Evolutionary conservation across 2,329 filamentous ascomycete genomes (phyloP).

Genomic region (Drechslera avenae): DNA sequence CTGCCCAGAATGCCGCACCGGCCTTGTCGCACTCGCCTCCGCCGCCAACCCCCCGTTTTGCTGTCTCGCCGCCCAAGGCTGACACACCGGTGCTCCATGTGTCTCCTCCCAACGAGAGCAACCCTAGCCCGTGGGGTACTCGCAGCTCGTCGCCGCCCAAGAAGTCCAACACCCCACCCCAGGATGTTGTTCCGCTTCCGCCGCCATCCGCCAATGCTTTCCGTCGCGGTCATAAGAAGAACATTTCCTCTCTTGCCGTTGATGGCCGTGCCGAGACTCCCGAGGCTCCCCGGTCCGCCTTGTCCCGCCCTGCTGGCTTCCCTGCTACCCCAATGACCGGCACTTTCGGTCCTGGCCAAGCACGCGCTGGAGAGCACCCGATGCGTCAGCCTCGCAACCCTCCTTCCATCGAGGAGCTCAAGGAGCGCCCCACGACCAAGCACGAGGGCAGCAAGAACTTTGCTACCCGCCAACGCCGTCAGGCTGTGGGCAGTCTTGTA

Average conservation of each 20-base stretch:
- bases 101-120: slow-evolving; percentile 72
- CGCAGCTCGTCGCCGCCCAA: slow-evolving; percentile 70
- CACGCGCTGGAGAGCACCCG: slow-evolving; percentile 91
- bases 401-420: slow-evolving; percentile 87
- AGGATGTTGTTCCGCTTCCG: slow-evolving; percentile 74
- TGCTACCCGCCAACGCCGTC: slow-evolving; percentile 86
- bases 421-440: slow-evolving; percentile 86
- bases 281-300: slow-evolving; percentile 73
- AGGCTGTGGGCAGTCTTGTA: slow-evolving; percentile 88
- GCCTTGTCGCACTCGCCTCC: slow-evolving; percentile 56
- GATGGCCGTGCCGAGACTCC: slow-evolving; percentile 61
- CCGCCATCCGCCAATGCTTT: slow-evolving; percentile 90
- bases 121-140: slow-evolving; percentile 55
- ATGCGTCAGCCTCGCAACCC: slow-evolving; percentile 91
- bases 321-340: slow-evolving; percentile 81
- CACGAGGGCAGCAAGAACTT: slow-evolving; percentile 98
- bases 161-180: slow-evolving; percentile 69
- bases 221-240: slow-evolving; percentile 92
- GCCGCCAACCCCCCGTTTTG: slow-evolving; percentile 51
- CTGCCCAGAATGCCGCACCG: slow-evolving; percentile 21
- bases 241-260: slow-evolving; percentile 68
- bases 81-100: slow-evolving; percentile 71
- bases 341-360: slow-evolving; percentile 90
- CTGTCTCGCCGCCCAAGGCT: slow-evolving; percentile 45
- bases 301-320: slow-evolving; percentile 62